Base-by-base conservation (phyloP, 2,329 filamentous ascomycete species). In the Fusarium nelsonii region DNA sequence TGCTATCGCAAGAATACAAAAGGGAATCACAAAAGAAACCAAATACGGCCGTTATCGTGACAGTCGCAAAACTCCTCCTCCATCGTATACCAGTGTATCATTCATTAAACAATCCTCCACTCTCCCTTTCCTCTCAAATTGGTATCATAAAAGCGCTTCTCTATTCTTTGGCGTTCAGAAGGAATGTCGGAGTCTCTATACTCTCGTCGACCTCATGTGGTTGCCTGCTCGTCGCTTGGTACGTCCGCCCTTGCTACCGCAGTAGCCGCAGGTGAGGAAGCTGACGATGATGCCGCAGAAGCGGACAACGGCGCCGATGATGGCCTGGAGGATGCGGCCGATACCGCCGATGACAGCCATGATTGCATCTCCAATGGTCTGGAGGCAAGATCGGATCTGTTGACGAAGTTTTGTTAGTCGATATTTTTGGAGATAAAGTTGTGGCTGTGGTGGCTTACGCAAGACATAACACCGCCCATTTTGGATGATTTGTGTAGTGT, bases 381-480 rank as follows among this genome's bases (percentile, higher is more conserved):
- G 85, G 80, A 91, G 85, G 77, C 87, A 78, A 75, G 82, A 82
- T 75, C 83, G 73, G 77, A 92, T 84, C 89, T 91, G 40, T 39
- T 28, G 26, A 8, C 26, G 23, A 15, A 11, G 16, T 18, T 28
- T 23, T 8, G 69, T 77, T 69, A 74, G 68, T n/a, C 6, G n/a
- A 9, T 18, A n/a, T 26, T 26, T 16, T 18, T 20, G 20, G 14
- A 33, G 26, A 8, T 14, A 26, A 23, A 12, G 9, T n/a, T 18
- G 43, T 41, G 32, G 26, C n/a, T 56, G 14, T 37, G 54, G 26
- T 18, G 52, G 87, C 91, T 76, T 92, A 95, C 92, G 78, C 92
- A 94, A 78, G 92, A 94, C 72, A 93, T 84, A 76, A 96, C 90
- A 80, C 91, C 92, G 83, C 92, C 92, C 92, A 96, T 95, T 64